phyloP scores from a whole-genome alignment of 371 early-diverging fungal species.

The Apophysomyces elegans region DNA sequence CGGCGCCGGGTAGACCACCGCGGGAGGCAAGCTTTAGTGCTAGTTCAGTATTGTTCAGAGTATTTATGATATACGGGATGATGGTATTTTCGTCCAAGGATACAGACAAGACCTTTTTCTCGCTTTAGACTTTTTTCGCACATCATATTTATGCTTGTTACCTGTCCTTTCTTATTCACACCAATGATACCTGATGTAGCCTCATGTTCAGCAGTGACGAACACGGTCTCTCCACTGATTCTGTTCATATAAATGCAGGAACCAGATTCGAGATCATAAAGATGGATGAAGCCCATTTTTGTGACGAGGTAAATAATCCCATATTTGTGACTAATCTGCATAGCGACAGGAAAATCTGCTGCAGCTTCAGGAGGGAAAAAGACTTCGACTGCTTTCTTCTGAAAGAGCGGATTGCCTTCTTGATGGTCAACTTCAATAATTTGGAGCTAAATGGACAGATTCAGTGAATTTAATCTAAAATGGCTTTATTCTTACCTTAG shows the following conservation, averaged over 20 bases:
- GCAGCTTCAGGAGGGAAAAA: conserved; percentile 95
- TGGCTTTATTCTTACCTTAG: conserved; percentile 65
- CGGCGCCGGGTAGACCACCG: conserved; percentile 94
- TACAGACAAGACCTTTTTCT: conserved; percentile 85
- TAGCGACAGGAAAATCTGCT: conserved; percentile 95
- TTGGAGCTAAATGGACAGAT: conserved; percentile 70
- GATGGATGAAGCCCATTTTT: conserved; percentile 96
- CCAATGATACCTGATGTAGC: conserved; percentile 88
- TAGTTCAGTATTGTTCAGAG: conserved; percentile 84
- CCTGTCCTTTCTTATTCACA: conserved; percentile 97
- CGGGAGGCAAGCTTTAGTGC: conserved; percentile 91
- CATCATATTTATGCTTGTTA: conserved; percentile 23
- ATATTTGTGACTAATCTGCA: conserved; percentile 93
- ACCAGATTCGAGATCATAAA: conserved; percentile 94
- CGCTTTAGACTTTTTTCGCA: not conserved
- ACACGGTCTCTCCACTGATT: conserved; percentile 95
- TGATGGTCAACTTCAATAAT: conserved; percentile 96
- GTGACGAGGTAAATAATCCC: conserved; percentile 94
- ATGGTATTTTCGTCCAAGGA: conserved; percentile 87
- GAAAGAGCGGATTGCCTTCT: conserved; percentile 88
- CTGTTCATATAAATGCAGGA: conserved; percentile 96
- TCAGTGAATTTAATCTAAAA: not conserved
- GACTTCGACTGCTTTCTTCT: conserved; percentile 91
- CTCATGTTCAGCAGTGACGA: conserved; percentile 94
- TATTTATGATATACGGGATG: conserved; percentile 88